Conservation (phyloP, 352 stramenopile species). For the Phytophthora melonis region DNA sequence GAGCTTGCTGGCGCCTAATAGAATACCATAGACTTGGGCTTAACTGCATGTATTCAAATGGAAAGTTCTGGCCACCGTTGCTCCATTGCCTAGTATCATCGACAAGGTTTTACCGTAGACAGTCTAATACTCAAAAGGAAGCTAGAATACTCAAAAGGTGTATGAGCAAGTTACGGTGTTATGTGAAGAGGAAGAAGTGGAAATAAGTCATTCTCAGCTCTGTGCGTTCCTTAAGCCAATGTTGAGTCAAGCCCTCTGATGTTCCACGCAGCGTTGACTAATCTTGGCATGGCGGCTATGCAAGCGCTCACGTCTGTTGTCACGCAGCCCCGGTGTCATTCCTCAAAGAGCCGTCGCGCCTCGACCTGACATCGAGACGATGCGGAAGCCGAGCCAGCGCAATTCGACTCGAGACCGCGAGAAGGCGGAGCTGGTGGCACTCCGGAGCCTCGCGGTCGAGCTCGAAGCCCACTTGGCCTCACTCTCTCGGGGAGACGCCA, state of each 20-base stretch:
- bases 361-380: neutral
- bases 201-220: no score
- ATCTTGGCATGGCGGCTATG: conserved; percentile 1
- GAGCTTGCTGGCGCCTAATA: no score
- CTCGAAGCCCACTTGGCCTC: conserved; percentile 15
- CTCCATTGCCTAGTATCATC: no score
- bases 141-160: no score
- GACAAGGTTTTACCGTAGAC: no score
- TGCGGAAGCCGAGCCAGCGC: conserved; percentile 11
- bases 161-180: no score
- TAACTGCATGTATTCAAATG: no score
- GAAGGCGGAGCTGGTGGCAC: conserved; percentile 28
- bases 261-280: neutral
- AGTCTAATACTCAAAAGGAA: no score
- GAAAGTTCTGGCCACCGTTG: no score
- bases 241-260: conserved; percentile 4
- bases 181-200: no score
- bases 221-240: neutral
- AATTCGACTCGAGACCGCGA: conserved; percentile 44
- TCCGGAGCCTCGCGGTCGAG: conserved; percentile 23
- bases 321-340: neutral
- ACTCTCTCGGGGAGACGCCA: no score
- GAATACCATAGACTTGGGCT: no score
- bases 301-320: neutral
- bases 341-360: conserved; percentile 1